phyloP scores from a whole-genome alignment of 371 early-diverging fungal species.

The Phascolomyces articulosus region DNA sequence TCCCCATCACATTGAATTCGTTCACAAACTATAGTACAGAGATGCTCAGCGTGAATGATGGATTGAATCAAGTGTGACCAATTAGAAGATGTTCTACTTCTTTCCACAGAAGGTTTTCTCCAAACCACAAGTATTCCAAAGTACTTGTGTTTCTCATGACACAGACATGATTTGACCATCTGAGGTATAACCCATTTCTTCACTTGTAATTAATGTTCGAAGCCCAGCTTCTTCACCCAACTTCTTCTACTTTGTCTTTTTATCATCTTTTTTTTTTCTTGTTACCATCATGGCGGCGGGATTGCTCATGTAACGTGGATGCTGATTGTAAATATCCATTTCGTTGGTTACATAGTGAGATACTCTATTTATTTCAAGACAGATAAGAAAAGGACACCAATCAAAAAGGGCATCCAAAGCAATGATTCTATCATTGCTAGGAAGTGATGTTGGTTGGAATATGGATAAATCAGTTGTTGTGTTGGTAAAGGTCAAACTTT shows the following conservation, averaged over 20 bases:
- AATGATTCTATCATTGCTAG: background rate
- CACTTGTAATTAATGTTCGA: background rate
- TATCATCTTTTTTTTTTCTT: too few species aligned
- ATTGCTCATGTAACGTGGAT: too few species aligned
- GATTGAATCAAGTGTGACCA: background rate
- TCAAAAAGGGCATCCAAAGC: background rate
- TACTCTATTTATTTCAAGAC: background rate
- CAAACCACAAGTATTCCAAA: background rate
- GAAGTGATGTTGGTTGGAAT: background rate
- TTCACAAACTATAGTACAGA: background rate
- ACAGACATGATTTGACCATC: background rate
- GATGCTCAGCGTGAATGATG: background rate
- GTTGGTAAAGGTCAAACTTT: background rate
- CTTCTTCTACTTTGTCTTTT: too few species aligned
- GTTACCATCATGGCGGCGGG: too few species aligned
- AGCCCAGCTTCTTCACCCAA: too few species aligned
- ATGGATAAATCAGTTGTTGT: background rate
- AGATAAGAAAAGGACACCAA: background rate
- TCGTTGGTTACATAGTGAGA: too few species aligned
- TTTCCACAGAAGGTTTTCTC: background rate
- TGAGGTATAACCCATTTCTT: background rate
- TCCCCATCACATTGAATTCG: background rate
- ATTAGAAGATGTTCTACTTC: background rate
- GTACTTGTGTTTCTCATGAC: background rate
- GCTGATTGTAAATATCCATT: background rate